phyloP scores from a whole-genome alignment of 495 filamentous ascomycete genomes.

The Aspergillus diversus region DNA sequence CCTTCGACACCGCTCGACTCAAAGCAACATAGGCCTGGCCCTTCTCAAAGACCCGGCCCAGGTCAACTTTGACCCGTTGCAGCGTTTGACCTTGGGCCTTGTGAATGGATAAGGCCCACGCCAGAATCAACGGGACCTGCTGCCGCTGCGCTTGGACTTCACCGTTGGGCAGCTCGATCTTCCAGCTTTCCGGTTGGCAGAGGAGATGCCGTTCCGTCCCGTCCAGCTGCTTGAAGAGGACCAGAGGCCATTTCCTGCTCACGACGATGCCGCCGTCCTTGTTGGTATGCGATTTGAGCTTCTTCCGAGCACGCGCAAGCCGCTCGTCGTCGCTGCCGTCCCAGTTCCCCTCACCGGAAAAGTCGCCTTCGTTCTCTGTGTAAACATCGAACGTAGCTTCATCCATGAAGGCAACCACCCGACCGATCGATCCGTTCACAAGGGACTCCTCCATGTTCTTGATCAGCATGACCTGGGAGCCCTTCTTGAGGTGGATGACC shows the following conservation, averaged over 20 bases:
- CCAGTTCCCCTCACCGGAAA: slow-evolving; percentile 41
- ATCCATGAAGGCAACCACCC: slow-evolving; percentile 83
- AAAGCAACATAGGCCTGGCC: slow-evolving; percentile 68
- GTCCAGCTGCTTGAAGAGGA: slow-evolving; percentile 78
- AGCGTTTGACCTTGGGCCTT: slow-evolving; percentile 98
- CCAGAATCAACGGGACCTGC: slow-evolving; percentile 77
- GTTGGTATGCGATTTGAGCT: slow-evolving; percentile 49
- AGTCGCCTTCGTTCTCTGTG: slow-evolving; percentile 58
- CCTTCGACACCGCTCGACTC: slow-evolving; percentile 81
- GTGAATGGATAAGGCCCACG: slow-evolving; percentile 96
- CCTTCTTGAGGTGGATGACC: slow-evolving; percentile 78
- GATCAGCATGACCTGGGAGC: slow-evolving; percentile 98
- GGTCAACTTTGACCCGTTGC: slow-evolving; percentile 91
- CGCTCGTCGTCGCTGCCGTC: slow-evolving; percentile 49
- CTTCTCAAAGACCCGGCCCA: slow-evolving; percentile 92
- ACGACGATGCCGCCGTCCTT: slow-evolving; percentile 37
- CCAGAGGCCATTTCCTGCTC: slow-evolving; percentile 71
- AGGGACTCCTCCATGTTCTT: slow-evolving; percentile 95
- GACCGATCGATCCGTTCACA: slow-evolving; percentile 92
- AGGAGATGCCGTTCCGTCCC: slow-evolving; percentile 78
- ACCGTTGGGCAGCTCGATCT: slow-evolving; percentile 92
- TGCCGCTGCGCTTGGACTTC: slow-evolving; percentile 82
- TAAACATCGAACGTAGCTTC: slow-evolving; percentile 74
- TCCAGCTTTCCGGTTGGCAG: slow-evolving; percentile 87
- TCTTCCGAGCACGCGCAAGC: slow-evolving; percentile 48